Evolutionary conservation across 1,284 basidiomycete genomes (phyloP), one percentile per base, ranked within the genome.

Genomic region (Amylostereum areolatum): DNA sequence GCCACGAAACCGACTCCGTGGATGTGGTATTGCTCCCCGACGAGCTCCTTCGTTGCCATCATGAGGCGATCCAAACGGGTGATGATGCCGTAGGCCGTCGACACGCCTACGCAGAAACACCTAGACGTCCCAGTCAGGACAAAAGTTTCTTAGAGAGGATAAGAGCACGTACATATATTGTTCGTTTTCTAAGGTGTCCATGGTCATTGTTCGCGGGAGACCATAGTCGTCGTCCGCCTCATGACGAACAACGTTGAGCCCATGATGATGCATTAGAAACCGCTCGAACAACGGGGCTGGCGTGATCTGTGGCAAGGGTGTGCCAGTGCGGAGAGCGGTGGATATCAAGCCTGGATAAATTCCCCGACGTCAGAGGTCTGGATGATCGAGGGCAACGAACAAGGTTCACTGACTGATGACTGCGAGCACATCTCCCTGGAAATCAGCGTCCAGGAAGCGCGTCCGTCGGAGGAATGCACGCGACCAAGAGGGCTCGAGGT

Each of bases 291-390:
- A 72, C 0, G 91, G 91, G 55, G 85, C 87, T 0, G 91, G 89
- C 0, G 89, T 92, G 43, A 94, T 88, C 60, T 95, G 92, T 0
- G 92, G 92, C 18, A 95, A 67, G 0, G 92, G 82, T 10, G 71
- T 71, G 3, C 87, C 91, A 0, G 83, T 85, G n/a, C 84, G 76
- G 31, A 95, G 69, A 1, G 90, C 78, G 0, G 77, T 80, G 0
- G 85, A 81, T 39, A 87, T 78, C 74, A 89, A 74, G 47, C 75
- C 78, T 89, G 49, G 27, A 43, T 32, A 8, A 43, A 33, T n/a
- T 33, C 5, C 9, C 28, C 28, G 25, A n/a, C n/a, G n/a, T n/a
- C n/a, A n/a, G n/a, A n/a, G n/a, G n/a, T n/a, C n/a, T n/a, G n/a
- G n/a, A n/a, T n/a, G n/a, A n/a, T n/a, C n/a, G n/a, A n/a, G n/a